A percentile compares a stretch with the other conserved stretches of the same genome.
Conservation (phyloP, 2,329 filamentous ascomycete species). For the Botryotinia calthae region DNA sequence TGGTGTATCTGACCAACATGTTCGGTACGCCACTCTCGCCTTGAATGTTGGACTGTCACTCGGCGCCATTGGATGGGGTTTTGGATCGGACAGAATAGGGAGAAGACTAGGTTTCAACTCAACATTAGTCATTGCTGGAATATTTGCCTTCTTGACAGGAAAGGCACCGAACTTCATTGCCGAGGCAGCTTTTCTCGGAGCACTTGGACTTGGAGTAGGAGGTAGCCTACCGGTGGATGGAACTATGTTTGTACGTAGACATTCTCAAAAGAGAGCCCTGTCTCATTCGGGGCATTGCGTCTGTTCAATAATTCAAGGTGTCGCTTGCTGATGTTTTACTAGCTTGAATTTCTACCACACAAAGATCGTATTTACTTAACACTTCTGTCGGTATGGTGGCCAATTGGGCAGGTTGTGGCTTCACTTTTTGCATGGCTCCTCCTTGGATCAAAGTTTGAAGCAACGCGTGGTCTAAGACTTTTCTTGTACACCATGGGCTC, state of each 20-base stretch:
- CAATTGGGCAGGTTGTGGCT: conserved; percentile 73
- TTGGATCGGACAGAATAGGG: conserved; percentile 74
- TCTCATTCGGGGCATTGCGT: background rate
- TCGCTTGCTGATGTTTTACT: background rate
- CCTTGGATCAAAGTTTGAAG: conserved; percentile 53
- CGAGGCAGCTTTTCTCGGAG: conserved; percentile 59
- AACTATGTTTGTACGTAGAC: conserved; percentile 14
- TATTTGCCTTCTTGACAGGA: conserved; percentile 70
- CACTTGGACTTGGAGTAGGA: conserved; percentile 66
- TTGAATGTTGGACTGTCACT: conserved; percentile 74
- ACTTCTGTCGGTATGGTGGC: conserved; percentile 84
- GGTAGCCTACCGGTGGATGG: conserved; percentile 43
- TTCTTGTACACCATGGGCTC: conserved; percentile 70
- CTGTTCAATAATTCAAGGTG: background rate
- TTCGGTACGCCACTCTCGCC: conserved; percentile 77
- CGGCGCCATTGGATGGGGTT: conserved; percentile 78
- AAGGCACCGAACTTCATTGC: conserved; percentile 66
- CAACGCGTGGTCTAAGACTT: conserved; percentile 73
- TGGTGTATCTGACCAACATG: conserved; percentile 63
- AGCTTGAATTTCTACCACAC: conserved; percentile 75
- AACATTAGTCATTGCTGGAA: conserved; percentile 70
- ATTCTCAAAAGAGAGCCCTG: background rate
- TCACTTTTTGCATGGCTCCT: conserved; percentile 73
- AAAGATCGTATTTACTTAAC: conserved; percentile 72
- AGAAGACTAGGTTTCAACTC: conserved; percentile 78